Conservation (phyloP, 495 filamentous ascomycete genomes). For the Podospora conica region DNA sequence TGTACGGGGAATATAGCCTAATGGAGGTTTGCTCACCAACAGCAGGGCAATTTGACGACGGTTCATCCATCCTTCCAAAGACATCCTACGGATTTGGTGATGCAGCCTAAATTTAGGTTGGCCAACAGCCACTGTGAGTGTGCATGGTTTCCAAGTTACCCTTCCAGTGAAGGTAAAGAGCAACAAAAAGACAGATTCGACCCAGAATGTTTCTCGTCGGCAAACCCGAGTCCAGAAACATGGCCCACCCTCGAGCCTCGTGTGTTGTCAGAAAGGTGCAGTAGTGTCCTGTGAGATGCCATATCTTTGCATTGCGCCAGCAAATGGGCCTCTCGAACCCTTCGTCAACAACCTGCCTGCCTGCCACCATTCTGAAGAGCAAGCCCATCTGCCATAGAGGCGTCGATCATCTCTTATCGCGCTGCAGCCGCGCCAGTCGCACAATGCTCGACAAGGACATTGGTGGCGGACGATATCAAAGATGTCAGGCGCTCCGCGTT, state of each 20-base stretch:
- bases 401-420: conserved; percentile 4
- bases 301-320: not conserved
- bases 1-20: not conserved
- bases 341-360: not conserved
- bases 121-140: not conserved
- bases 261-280: not conserved
- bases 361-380: not conserved
- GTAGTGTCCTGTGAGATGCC: not conserved
- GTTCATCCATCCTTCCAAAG: not conserved
- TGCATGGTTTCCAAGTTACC: conserved; percentile 1
- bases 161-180: not conserved
- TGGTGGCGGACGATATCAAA: not conserved
- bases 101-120: conserved; percentile 8
- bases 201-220: not conserved
- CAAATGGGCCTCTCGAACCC: not conserved
- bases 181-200: too few species aligned
- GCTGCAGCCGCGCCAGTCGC: conserved; percentile 8
- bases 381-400: not conserved
- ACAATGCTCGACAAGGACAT: not conserved
- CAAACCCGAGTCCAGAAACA: not conserved
- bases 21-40: not conserved
- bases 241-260: not conserved
- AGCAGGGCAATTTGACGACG: not conserved
- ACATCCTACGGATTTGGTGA: not conserved
- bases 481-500: not conserved